These are phyloP conservation scores for Flaveria sonorensis DNA, from an alignment of 129 eudicot species.

Conservation along the genomic window DNA sequence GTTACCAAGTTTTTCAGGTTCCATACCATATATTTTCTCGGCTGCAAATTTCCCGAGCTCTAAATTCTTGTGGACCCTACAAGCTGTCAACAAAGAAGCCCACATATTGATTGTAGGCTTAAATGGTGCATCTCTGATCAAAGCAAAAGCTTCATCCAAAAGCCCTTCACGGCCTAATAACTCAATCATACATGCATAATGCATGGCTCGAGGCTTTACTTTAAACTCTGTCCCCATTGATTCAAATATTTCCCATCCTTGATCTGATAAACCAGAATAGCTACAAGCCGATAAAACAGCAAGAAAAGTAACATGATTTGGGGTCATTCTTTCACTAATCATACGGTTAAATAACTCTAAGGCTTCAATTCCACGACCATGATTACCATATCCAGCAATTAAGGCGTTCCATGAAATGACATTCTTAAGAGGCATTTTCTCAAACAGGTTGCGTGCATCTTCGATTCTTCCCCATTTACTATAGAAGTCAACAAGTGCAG, in stretches of 20 bases:
- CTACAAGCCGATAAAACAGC: conserved; percentile 86
- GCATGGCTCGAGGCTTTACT: conserved; percentile 85
- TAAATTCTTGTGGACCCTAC: conserved; percentile 72
- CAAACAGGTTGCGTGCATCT: conserved; percentile 73
- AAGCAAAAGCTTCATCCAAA: conserved; percentile 78
- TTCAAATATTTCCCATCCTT: conserved; percentile 72
- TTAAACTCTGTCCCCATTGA: conserved; percentile 65
- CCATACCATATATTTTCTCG: conserved; percentile 76
- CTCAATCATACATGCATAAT: conserved; percentile 88
- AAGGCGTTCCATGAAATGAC: conserved; percentile 83
- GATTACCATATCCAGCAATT: conserved; percentile 79
- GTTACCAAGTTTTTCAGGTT: conserved; percentile 77
- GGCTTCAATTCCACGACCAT: conserved; percentile 79
- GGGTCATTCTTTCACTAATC: conserved; percentile 59
- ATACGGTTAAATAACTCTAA: conserved; percentile 62
- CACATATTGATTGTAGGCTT: conserved; percentile 85
- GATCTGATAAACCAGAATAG: conserved; percentile 70
- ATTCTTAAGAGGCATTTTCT: conserved; percentile 72
- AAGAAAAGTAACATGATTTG: conserved; percentile 86
- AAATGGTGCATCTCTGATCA: conserved; percentile 70
- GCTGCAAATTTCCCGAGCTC: conserved; percentile 81
- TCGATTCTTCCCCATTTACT: conserved; percentile 93
- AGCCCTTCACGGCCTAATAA: conserved; percentile 85
- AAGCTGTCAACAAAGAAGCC: conserved; percentile 94
- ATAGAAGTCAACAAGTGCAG: conserved; percentile 87